Conservation (phyloP, 768 basidiomycete genomes). For the Amanita inopinata region DNA sequence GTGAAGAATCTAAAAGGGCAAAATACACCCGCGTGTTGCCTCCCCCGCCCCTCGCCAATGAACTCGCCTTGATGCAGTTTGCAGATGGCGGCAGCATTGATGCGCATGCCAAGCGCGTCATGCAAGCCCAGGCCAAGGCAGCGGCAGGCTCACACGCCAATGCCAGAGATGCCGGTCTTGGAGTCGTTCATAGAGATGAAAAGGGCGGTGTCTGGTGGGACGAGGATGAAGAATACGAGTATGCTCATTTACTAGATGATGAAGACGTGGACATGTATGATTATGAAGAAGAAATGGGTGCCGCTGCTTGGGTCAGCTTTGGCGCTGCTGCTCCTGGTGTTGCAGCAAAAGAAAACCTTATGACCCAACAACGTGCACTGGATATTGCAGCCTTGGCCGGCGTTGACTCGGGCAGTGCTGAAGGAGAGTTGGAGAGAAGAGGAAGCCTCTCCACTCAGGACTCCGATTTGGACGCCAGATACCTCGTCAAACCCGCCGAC, state of each 20-base stretch:
- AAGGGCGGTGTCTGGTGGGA: slow-evolving; percentile 64
- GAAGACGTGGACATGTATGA: slow-evolving; percentile 19
- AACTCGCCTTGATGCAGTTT: slow-evolving; percentile 64
- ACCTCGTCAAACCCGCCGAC: slow-evolving; percentile 12
- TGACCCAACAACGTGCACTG: too few relatives aligned
- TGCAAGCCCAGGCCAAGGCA: slow-evolving; percentile 45
- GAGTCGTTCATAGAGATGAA: slow-evolving; percentile 49
- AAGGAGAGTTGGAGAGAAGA: neutral
- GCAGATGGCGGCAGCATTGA: slow-evolving; percentile 54
- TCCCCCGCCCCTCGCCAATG: slow-evolving; percentile 49
- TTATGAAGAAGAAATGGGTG: slow-evolving; percentile 17
- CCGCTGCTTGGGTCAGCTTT: slow-evolving; percentile 31
- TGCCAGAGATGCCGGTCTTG: slow-evolving; percentile 23
- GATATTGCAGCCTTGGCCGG: neutral
- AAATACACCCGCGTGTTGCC: slow-evolving; percentile 33
- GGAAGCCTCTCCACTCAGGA: slow-evolving; percentile 5
- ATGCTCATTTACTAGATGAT: slow-evolving; percentile 44
- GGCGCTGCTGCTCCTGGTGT: slow-evolving; percentile 17
- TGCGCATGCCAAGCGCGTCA: slow-evolving; percentile 40
- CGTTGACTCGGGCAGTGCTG: neutral
- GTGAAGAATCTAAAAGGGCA: slow-evolving; percentile 33
- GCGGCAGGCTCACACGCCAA: slow-evolving; percentile 17
- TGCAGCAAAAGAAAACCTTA: too few relatives aligned
- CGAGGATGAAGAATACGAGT: slow-evolving; percentile 63
- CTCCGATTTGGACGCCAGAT: neutral